Percentiles rank a stretch among this genome's conserved stretches.
Conservation (phyloP, 176 grass and related monocot genomes). For the Aechmea fasciata region DNA sequence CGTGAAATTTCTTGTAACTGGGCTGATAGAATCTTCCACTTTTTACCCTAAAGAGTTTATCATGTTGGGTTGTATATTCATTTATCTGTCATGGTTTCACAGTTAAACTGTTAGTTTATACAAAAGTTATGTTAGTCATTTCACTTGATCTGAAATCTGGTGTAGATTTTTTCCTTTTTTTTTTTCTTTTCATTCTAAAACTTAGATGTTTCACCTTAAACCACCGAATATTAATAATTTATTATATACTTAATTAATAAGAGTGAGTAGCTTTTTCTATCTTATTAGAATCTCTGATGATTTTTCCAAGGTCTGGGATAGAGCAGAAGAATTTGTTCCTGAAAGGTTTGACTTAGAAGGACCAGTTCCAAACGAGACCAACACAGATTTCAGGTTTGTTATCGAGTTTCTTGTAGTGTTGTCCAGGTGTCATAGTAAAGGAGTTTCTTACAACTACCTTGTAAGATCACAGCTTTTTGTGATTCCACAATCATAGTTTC, state of each 20-base stretch:
- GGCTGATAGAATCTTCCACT: too few relatives aligned
- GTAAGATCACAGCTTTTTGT: neutral
- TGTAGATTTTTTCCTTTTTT: neutral
- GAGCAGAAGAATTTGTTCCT: conserved; percentile 75
- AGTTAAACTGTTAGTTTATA: too few relatives aligned
- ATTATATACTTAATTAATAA: too few relatives aligned
- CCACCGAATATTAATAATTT: too few relatives aligned
- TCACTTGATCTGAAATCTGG: neutral
- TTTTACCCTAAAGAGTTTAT: too few relatives aligned
- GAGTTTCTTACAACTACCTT: neutral
- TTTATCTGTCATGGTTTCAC: too few relatives aligned
- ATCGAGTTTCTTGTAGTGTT: neutral
- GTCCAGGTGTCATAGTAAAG: neutral
- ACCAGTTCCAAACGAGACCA: conserved; percentile 84
- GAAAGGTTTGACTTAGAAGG: conserved; percentile 89
- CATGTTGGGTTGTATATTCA: too few relatives aligned
- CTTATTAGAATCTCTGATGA: conserved; percentile 18
- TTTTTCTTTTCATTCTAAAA: too few relatives aligned
- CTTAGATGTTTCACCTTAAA: too few relatives aligned
- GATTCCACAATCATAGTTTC: neutral
- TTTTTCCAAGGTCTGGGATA: conserved; percentile 75
- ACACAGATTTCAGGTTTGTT: conserved; percentile 69
- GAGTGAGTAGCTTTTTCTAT: neutral
- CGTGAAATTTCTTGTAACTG: neutral
- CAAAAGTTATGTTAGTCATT: too few relatives aligned